phyloP scores from a whole-genome alignment of 805 yeast species.

The Saccharomycopsis fodiens region DNA sequence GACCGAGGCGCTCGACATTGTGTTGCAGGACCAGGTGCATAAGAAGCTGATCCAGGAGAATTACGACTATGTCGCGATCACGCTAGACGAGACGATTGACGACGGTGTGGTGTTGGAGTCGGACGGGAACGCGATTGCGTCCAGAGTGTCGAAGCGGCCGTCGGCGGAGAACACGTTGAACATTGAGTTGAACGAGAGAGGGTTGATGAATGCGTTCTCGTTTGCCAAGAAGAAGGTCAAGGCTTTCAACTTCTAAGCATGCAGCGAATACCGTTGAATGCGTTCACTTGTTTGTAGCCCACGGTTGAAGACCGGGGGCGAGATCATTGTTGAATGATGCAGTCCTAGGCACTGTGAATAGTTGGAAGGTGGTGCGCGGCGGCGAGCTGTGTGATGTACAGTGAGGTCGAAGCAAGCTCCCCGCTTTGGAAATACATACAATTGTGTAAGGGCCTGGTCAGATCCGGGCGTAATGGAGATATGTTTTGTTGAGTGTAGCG shows the following conservation, averaged over 20 bases:
- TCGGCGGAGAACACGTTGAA: constrained; percentile 51
- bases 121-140: constrained; percentile 77
- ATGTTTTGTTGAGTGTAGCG: too few relatives aligned
- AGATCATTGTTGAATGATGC: not conserved
- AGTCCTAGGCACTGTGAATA: too few relatives aligned
- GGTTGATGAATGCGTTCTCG: constrained; percentile 76
- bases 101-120: constrained; percentile 90
- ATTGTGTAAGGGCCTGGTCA: too few relatives aligned
- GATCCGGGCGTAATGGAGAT: too few relatives aligned
- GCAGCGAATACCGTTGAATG: not conserved
- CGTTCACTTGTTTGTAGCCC: too few relatives aligned
- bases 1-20: constrained; percentile 71
- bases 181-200: constrained; percentile 65
- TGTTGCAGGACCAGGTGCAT: constrained; percentile 65
- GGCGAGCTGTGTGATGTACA: too few relatives aligned
- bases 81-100: constrained; percentile 88
- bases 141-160: constrained; percentile 88
- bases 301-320: not conserved
- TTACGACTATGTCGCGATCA: constrained; percentile 78
- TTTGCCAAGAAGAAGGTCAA: constrained; percentile 69
- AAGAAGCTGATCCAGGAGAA: constrained; percentile 69
- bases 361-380: too few relatives aligned
- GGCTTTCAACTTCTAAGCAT: constrained; percentile 22
- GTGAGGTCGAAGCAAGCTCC: too few relatives aligned
- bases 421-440: too few relatives aligned